These are phyloP conservation scores for Dipodascopsis uninucleata DNA, from an alignment of 805 yeast species.

Conservation along the genomic window DNA sequence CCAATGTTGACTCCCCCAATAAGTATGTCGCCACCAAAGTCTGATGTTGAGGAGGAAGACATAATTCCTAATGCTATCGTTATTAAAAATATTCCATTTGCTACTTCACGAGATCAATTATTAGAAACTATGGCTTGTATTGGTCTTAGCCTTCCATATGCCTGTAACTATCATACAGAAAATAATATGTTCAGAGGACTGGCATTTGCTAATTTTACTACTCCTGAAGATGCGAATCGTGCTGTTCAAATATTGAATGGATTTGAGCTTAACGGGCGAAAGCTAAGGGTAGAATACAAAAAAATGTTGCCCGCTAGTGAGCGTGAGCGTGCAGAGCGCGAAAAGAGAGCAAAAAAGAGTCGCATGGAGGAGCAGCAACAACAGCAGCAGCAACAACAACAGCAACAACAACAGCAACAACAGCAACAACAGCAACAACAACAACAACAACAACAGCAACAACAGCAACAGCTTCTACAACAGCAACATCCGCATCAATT, in stretches of 20 bases:
- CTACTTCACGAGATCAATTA: conserved; percentile 92
- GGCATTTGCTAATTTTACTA: conserved; percentile 95
- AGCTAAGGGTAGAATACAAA: conserved; percentile 91
- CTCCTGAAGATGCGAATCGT: conserved; percentile 85
- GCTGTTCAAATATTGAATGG: conserved; percentile 85
- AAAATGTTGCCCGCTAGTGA: conserved; percentile 94
- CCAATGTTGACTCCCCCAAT: conserved; percentile 6
- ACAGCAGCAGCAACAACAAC: neutral
- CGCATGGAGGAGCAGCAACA: conserved; percentile 96
- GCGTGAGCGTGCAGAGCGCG: conserved; percentile 91
- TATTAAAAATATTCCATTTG: conserved; percentile 95
- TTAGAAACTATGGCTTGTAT: conserved; percentile 89
- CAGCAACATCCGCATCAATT: conserved; percentile 16
- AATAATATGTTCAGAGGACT: conserved; percentile 95
- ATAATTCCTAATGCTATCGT: conserved; percentile 97
- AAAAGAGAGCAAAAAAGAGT: conserved; percentile 90
- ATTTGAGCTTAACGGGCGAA: conserved; percentile 94
- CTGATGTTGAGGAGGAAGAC: conserved; percentile 59
- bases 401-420: conserved; percentile 14
- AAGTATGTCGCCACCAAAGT: conserved; percentile 8
- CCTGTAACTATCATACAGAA: conserved; percentile 96
- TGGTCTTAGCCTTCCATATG: conserved; percentile 88
- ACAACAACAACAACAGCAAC: conserved; percentile 61
- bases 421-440: conserved; percentile 8
- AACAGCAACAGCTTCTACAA: conserved; percentile 33